Evolutionary conservation across 2,329 filamentous ascomycete species (phyloP).

Genomic region (Beauveria bassiana): DNA sequence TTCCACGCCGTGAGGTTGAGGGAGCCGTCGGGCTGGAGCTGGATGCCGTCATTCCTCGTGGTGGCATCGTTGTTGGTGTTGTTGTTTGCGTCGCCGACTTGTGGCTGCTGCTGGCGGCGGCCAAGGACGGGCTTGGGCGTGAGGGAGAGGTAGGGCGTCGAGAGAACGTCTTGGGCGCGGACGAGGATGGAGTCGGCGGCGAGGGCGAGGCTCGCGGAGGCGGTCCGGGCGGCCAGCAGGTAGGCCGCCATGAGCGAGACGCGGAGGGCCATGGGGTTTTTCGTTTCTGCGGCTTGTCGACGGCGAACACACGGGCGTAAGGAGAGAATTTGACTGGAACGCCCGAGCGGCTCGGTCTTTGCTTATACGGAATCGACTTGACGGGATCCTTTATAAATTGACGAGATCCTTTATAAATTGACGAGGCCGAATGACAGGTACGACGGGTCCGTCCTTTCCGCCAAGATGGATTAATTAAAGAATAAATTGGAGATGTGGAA

Average conservation of each 20-base stretch:
- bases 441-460: too few relatives aligned
- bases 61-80: not conserved
- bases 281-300: not conserved
- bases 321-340: not conserved
- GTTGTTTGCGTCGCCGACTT: not conserved
- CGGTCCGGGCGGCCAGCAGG: not conserved
- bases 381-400: not conserved
- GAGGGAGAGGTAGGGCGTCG: conserved; percentile 6
- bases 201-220: not conserved
- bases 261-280: not conserved
- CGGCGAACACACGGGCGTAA: not conserved
- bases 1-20: conserved; percentile 52
- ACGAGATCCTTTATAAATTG: not conserved
- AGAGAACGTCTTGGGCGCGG: conserved; percentile 6
- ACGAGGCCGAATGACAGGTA: too few relatives aligned
- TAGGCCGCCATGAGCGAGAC: not conserved
- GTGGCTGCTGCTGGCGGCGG: not conserved
- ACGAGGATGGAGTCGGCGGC: conserved; percentile 1
- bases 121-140: not conserved
- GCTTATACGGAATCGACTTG: not conserved
- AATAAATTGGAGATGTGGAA: not conserved
- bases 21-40: conserved; percentile 34
- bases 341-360: too few relatives aligned
- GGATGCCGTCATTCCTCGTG: conserved; percentile 18
- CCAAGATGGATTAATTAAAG: not conserved